These are phyloP conservation scores for Mycena albidolilacea DNA, from an alignment of 768 basidiomycete species.

Conservation along the genomic window DNA sequence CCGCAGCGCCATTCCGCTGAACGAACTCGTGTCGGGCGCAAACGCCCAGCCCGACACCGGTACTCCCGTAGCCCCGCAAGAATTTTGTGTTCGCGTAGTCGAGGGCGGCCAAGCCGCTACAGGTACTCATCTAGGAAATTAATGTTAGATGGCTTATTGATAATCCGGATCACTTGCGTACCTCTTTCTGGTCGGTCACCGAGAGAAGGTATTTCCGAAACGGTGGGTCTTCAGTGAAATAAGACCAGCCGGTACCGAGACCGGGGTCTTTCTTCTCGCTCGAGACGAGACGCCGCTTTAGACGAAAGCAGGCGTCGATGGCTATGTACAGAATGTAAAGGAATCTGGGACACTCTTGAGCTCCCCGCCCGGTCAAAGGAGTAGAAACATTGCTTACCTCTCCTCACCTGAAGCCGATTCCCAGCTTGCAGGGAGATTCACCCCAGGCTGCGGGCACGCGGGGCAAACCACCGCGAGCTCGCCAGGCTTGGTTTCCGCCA, in stretches of 20 bases:
- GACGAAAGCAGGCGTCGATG: not conserved
- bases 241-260: not conserved
- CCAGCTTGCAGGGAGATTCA: constrained; percentile 6
- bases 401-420: not conserved
- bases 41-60: too few relatives aligned
- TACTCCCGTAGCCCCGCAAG: too few relatives aligned
- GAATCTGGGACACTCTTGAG: too few relatives aligned
- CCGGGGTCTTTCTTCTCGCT: not conserved
- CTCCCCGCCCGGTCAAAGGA: too few relatives aligned
- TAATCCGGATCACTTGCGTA: not conserved
- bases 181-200: not conserved
- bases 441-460: not conserved
- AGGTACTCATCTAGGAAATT: not conserved
- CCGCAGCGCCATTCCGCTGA: too few relatives aligned
- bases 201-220: not conserved
- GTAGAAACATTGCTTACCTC: not conserved
- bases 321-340: not conserved
- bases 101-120: too few relatives aligned
- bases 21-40: too few relatives aligned
- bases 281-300: not conserved
- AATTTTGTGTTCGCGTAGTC: too few relatives aligned
- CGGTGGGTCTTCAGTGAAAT: constrained; percentile 21
- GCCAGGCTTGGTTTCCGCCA: not conserved
- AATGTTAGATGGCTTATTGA: not conserved
- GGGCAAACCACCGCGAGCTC: not conserved